Percentiles rank a stretch among this genome's conserved stretches.
These are phyloP conservation scores for Globisporangium alternatum DNA, from an alignment of 352 stramenopile genomes.

Conservation along the genomic window DNA sequence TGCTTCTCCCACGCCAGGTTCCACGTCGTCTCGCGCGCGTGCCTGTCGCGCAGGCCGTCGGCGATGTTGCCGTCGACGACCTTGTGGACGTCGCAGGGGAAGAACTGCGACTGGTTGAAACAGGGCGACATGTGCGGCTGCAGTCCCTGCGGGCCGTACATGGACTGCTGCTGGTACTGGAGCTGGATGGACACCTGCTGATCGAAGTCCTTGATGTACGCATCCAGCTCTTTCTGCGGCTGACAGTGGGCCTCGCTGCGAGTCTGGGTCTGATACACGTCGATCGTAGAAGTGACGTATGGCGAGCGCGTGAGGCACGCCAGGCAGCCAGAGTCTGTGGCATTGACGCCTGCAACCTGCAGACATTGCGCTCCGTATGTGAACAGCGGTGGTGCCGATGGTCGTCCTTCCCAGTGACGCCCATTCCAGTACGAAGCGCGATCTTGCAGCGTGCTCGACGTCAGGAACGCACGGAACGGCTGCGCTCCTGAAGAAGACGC, in stretches of 20 bases:
- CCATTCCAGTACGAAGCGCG: slow-evolving; percentile 83
- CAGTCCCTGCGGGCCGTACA: slow-evolving; percentile 51
- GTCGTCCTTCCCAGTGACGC: slow-evolving; percentile 68
- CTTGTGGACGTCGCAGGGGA: slow-evolving; percentile 78
- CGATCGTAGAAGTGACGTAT: slow-evolving; percentile 41
- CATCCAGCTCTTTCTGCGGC: slow-evolving; percentile 67
- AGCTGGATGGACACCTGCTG: slow-evolving; percentile 77
- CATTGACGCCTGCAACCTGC: slow-evolving; percentile 39
- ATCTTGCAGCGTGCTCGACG: slow-evolving; percentile 36
- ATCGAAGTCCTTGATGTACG: slow-evolving; percentile 81
- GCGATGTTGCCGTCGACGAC: slow-evolving; percentile 60
- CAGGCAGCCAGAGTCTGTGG: slow-evolving; percentile 42
- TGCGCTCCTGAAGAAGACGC: not conserved
- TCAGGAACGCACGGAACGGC: slow-evolving; percentile 54
- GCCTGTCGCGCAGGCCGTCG: slow-evolving; percentile 37
- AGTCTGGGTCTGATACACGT: slow-evolving; percentile 38
- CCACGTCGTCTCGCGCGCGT: slow-evolving; percentile 33
- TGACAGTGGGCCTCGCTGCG: slow-evolving; percentile 38
- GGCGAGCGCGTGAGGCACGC: slow-evolving; percentile 58
- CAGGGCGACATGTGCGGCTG: slow-evolving; percentile 79
- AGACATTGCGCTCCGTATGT: slow-evolving; percentile 70
- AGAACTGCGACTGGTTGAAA: slow-evolving; percentile 81
- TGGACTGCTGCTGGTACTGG: slow-evolving; percentile 70
- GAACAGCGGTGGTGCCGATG: slow-evolving; percentile 56
- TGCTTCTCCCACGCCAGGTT: slow-evolving; percentile 62